Evolutionary conservation across 1,284 basidiomycete genomes (phyloP), one percentile per base, ranked within the genome.

Genomic region (Porogramme epimiltina): DNA sequence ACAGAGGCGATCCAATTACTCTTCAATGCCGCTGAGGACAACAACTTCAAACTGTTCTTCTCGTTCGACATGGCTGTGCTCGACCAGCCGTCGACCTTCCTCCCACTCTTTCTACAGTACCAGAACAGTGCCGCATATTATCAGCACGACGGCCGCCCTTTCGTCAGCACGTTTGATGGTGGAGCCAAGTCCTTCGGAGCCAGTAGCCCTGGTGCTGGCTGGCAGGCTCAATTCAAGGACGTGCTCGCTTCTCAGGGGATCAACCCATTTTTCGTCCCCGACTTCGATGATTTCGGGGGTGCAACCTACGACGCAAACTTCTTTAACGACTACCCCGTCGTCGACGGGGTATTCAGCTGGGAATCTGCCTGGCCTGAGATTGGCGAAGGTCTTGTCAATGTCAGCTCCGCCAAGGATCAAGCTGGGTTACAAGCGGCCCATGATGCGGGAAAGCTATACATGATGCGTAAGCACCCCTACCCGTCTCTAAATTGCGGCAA

Each of bases 1-100:
- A 46, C 46, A 18, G 26, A 39, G 10, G 46, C 55, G 15, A 42
- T 57, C 10, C 34, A 45, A 22, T 33, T 45, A 13, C 55, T 57
- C 20, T 57, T 57, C 52, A 39, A 44, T 22, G 55, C 55, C 2
- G 55, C 55, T 3, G 46, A 47, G 19, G 18, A 38, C 4, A 57
- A 57, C 37, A 45, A 40, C 48, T 93, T 93, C 76, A 89, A 89
- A 67, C 72, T 93, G 47, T 92, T 91, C 72, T 67, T 93, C 61
- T 89, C 85, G n/a, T 80, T 92, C 49, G 90, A 93, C 67, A 90
- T 93, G 87, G 76, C 45, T 13, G 38, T 41, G 4, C 42, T 57
- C 34, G 48, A 45, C 28, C 45, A 53, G 38, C 51, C 55, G 5
- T 45, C 45, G 13, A 48, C 49, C 19, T 57, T 57, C 49, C 49